Evolutionary conservation across 345 rosid species (phyloP).

Genomic region (Euphorbia peplus): DNA sequence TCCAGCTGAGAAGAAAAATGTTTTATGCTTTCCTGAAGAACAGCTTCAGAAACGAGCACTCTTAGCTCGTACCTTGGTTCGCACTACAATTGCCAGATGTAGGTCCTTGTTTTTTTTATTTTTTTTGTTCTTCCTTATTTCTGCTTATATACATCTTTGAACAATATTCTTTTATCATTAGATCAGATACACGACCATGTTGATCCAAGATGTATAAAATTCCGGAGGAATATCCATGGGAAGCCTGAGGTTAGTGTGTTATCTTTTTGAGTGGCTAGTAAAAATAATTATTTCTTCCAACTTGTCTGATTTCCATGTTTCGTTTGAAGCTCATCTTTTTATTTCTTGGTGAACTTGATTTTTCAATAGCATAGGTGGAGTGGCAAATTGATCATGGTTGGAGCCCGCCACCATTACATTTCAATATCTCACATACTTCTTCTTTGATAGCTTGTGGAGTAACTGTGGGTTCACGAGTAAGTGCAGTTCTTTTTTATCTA

Average conservation of each 20-base stretch:
- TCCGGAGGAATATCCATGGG: slow-evolving; percentile 72
- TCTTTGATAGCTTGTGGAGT: slow-evolving; percentile 86
- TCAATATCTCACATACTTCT: slow-evolving; percentile 82
- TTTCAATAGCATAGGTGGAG: slow-evolving; percentile 50
- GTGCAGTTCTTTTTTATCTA: slow-evolving; percentile 8
- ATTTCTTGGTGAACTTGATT: not conserved
- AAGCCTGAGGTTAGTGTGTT: slow-evolving; percentile 83
- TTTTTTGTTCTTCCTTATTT: not conserved
- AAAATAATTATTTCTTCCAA: not conserved
- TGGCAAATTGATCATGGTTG: slow-evolving; percentile 42
- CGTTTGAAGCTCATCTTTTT: slow-evolving; percentile 5
- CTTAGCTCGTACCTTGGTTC: slow-evolving; percentile 79
- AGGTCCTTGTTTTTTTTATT: slow-evolving; percentile 19
- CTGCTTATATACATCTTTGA: not conserved
- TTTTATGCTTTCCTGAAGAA: slow-evolving; percentile 49
- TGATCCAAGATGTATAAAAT: slow-evolving; percentile 63
- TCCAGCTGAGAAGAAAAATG: slow-evolving; percentile 60
- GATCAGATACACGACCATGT: slow-evolving; percentile 33
- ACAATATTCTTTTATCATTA: slow-evolving; percentile 4
- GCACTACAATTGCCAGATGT: slow-evolving; percentile 93
- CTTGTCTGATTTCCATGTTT: not conserved
- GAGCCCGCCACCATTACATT: slow-evolving; percentile 47
- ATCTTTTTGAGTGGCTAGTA: not conserved
- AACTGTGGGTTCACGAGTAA: slow-evolving; percentile 55
- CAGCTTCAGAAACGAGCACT: slow-evolving; percentile 71